phyloP scores from a whole-genome alignment of 108 stramenopile species.

The Cyclotella choctawhatcheeana region DNA sequence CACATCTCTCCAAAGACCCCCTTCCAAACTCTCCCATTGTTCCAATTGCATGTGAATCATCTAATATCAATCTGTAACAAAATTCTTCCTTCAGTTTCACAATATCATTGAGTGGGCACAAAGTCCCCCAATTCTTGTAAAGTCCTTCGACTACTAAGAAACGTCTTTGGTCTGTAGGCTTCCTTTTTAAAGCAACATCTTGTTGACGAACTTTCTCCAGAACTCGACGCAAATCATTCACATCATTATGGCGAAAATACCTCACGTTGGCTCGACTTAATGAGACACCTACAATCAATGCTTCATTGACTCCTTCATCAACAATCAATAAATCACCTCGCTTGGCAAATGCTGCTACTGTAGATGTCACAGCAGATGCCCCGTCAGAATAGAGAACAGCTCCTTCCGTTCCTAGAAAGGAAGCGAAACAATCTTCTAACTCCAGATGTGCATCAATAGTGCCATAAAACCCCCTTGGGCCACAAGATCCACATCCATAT shows the following conservation, averaged over 20 bases:
- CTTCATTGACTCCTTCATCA: slow-evolving; percentile 92
- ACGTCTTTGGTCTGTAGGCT: slow-evolving; percentile 88
- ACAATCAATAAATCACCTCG: slow-evolving; percentile 95
- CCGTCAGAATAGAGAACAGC: slow-evolving; percentile 98
- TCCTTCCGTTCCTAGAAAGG: slow-evolving; percentile 87
- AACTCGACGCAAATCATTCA: slow-evolving; percentile 93
- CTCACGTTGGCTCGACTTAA: slow-evolving; percentile 89
- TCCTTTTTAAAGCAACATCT: slow-evolving; percentile 75
- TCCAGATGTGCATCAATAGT: slow-evolving; percentile 95
- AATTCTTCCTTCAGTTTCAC: slow-evolving; percentile 92
- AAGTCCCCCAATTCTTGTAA: slow-evolving; percentile 94
- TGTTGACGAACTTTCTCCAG: slow-evolving; percentile 76
- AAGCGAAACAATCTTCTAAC: slow-evolving; percentile 81
- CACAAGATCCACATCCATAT: slow-evolving; percentile 98
- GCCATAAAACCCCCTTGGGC: slow-evolving; percentile 99
- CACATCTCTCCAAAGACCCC: slow-evolving; percentile 78
- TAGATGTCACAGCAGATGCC: slow-evolving; percentile 81
- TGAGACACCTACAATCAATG: slow-evolving; percentile 88
- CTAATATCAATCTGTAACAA: slow-evolving; percentile 92
- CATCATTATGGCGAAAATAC: slow-evolving; percentile 98
- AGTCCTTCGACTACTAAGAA: slow-evolving; percentile 98
- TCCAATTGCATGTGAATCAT: slow-evolving; percentile 96
- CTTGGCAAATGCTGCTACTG: slow-evolving; percentile 98
- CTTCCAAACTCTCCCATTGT: slow-evolving; percentile 87
- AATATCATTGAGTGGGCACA: slow-evolving; percentile 89